Base-by-base conservation (phyloP, 768 basidiomycete species). In the Termitomyces sp. region DNA sequence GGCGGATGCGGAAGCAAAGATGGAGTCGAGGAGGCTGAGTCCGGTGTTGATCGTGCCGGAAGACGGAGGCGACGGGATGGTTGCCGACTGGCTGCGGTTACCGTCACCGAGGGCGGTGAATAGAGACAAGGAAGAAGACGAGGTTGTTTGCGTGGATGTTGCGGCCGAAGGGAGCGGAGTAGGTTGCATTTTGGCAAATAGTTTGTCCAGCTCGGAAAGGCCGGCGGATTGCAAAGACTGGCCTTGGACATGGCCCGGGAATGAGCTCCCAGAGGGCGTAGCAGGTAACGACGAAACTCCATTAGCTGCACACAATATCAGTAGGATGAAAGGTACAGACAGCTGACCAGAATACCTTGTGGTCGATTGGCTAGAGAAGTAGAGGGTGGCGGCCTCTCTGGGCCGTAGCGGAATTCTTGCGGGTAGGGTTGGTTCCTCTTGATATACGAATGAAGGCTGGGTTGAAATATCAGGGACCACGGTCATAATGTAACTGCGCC, bases 401-500 rank as follows among this genome's bases (percentile, higher is more conserved):
- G 86, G 21, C 85, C 85, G 68, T 87, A 89, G 57, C 80, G 78
- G 64, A 75, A 89, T 56, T 87, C 76, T 58, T 89, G 82, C 12
- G 90, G 90, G 66, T 92, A 91, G 10, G 83, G 78, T 17, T 78
- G 53, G 51, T 86, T 86, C 63, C 76, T 74, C 71, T 82, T 84
- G 66, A 89, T 79, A 63, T 63, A 89, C 1, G 75, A 76, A 66
- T 86, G 86, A 21, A 91, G 68, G 62, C 87, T 87, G 48, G 35
- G 31, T 49, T 51, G 43, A 45, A 56, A 41, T 10, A 57, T 57
- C 8, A 56, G 53, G 35, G 48, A 53, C 40, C 46, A 33, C 23
- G 37, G 47, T 26, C 19, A 51, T 53, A 30, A 57, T 38, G 41
- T 33, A 52, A 48, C 31, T 40, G 28, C 59, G 47, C 21, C 38